Percentiles rank a stretch among this genome's conserved stretches.
phyloP scores from a whole-genome alignment of 345 rosid genomes.

The Theobroma cacao region DNA sequence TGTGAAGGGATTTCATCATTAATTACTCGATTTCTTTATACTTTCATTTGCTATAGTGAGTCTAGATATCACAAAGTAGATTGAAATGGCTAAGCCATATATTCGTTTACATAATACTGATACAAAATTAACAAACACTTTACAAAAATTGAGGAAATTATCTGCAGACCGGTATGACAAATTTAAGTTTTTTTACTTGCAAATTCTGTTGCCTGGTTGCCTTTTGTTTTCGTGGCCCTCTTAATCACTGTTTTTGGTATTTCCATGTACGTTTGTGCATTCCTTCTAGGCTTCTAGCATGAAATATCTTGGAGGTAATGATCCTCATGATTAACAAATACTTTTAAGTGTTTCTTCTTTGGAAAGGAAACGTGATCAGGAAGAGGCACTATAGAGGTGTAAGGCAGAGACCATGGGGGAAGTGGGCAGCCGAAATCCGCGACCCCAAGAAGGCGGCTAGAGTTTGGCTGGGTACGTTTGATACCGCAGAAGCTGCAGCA shows the following conservation, averaged over 20 bases:
- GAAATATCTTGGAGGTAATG: neutral
- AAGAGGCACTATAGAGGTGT: slow-evolving; percentile 64
- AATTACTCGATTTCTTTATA: no score
- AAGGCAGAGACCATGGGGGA: slow-evolving; percentile 69
- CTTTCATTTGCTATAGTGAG: neutral
- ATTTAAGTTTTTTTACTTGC: neutral
- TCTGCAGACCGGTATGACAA: no score
- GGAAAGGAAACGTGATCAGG: slow-evolving; percentile 30
- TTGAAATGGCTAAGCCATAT: neutral
- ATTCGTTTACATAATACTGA: no score
- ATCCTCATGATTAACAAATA: no score
- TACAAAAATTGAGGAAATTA: no score
- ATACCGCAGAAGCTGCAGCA: slow-evolving; percentile 87
- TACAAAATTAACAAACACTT: no score
- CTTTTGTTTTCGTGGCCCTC: neutral
- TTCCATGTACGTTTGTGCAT: neutral
- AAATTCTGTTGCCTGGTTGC: no score
- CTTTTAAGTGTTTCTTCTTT: no score
- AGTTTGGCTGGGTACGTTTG: slow-evolving; percentile 78
- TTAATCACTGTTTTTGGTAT: neutral
- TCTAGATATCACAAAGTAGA: no score
- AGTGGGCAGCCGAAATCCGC: slow-evolving; percentile 64
- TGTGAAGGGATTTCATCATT: no score
- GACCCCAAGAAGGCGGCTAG: slow-evolving; percentile 67
- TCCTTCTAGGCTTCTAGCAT: neutral